These are phyloP conservation scores for Gypsophila paniculata DNA, from an alignment of 179 eudicot genomes.

Conservation along the genomic window DNA sequence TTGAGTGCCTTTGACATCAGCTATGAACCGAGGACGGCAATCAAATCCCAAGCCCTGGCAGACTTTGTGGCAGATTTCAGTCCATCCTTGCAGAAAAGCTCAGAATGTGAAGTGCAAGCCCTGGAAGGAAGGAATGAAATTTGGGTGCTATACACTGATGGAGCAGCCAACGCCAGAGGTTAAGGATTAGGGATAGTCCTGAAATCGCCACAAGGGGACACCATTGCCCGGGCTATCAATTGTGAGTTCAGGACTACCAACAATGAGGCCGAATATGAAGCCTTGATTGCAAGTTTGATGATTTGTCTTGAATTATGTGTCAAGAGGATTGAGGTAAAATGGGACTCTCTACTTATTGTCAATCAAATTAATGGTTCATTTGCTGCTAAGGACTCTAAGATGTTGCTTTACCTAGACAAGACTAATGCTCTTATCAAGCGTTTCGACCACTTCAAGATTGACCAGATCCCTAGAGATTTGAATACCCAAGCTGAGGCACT, in stretches of 20 bases:
- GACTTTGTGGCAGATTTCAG: slow-evolving; percentile 1
- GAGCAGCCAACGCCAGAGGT: not conserved
- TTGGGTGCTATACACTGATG: not conserved
- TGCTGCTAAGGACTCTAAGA: too few relatives aligned
- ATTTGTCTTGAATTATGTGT: too few relatives aligned
- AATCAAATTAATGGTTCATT: not conserved
- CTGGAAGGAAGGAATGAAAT: not conserved
- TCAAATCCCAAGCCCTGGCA: not conserved
- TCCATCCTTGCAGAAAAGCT: not conserved
- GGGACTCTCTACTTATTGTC: not conserved
- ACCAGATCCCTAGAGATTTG: too few relatives aligned
- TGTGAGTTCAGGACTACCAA: slow-evolving; percentile 2
- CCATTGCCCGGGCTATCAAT: not conserved
- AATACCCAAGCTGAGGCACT: too few relatives aligned
- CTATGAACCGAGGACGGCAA: not conserved
- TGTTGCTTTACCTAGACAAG: too few relatives aligned
- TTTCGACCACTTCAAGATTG: too few relatives aligned
- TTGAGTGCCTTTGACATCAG: not conserved
- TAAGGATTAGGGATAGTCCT: not conserved
- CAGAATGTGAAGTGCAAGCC: too few relatives aligned
- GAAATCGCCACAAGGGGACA: not conserved
- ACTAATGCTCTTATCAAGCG: too few relatives aligned
- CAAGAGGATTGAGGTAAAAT: not conserved
- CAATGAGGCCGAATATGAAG: slow-evolving; percentile 14
- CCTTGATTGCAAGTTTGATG: not conserved